Conservation (phyloP, 2,329 filamentous ascomycete species). For the Grosmannia penicillata region DNA sequence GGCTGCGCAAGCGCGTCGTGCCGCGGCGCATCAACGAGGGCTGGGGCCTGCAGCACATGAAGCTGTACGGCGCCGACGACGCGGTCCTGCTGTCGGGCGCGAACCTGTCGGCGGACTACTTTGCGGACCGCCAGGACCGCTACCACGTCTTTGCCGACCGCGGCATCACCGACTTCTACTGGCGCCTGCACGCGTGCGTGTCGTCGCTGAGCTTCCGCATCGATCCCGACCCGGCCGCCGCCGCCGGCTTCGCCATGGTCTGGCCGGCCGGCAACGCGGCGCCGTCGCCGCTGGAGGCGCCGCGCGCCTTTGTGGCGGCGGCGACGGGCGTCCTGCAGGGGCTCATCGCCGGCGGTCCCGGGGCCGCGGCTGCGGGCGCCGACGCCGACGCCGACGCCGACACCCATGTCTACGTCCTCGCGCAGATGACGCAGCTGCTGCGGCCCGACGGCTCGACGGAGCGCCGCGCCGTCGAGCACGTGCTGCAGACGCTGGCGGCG, state of each 20-base stretch:
- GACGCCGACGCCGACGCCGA: conserved; percentile 17
- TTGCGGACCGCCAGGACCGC: conserved; percentile 86
- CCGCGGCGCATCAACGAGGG: conserved; percentile 92
- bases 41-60: conserved; percentile 98
- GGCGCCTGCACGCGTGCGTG: conserved; percentile 59
- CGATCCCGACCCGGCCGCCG: conserved; percentile 38
- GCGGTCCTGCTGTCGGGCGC: conserved; percentile 91
- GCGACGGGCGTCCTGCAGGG: conserved; percentile 53
- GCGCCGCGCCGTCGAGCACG: conserved; percentile 61
- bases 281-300: conserved; percentile 58
- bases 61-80: conserved; percentile 90
- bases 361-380: neutral
- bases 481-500: conserved; percentile 53
- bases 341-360: too few relatives aligned
- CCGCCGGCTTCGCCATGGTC: conserved; percentile 42
- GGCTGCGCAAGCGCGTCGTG: conserved; percentile 66
- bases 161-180: conserved; percentile 71
- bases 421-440: conserved; percentile 78
- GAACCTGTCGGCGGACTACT: conserved; percentile 87
- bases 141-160: conserved; percentile 82
- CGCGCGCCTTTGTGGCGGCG: conserved; percentile 51
- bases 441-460: conserved; percentile 74
- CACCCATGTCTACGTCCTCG: conserved; percentile 72
- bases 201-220: conserved; percentile 72
- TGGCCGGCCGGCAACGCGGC: conserved; percentile 68